Percentiles rank a stretch among this genome's conserved stretches.
These are phyloP conservation scores for Symbiotaphrina buchneri DNA, from an alignment of 495 filamentous ascomycete genomes.

Conservation along the genomic window DNA sequence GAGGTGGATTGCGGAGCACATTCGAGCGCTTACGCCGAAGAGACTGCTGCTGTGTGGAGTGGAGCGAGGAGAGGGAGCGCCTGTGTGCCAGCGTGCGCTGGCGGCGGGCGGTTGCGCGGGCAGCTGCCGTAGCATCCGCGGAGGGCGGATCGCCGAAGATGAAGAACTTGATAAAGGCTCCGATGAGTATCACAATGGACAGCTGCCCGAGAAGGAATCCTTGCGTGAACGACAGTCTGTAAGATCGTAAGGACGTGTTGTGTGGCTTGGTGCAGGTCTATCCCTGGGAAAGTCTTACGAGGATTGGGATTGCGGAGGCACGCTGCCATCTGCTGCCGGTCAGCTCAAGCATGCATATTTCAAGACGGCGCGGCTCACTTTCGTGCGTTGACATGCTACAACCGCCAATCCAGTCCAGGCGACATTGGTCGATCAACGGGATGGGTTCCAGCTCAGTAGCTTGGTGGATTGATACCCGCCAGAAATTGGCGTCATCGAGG, in stretches of 20 bases:
- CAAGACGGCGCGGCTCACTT: conserved; percentile 1
- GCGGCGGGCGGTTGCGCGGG: conserved; percentile 44
- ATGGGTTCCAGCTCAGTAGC: too few relatives aligned
- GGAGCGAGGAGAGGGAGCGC: conserved; percentile 39
- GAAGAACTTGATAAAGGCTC: conserved; percentile 98
- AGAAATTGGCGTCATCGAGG: too few relatives aligned
- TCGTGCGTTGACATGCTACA: conserved; percentile 1
- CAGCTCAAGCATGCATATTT: neutral
- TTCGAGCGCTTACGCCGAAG: conserved; percentile 57
- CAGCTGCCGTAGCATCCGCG: conserved; percentile 44
- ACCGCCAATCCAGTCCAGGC: neutral
- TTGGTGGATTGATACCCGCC: too few relatives aligned
- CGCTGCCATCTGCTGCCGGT: neutral
- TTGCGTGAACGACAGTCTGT: conserved; percentile 72
- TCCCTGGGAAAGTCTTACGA: conserved; percentile 4
- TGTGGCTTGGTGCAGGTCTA: neutral
- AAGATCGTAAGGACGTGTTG: too few relatives aligned
- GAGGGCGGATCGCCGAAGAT: conserved; percentile 90
- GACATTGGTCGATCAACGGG: too few relatives aligned
- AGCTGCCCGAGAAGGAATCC: conserved; percentile 87
- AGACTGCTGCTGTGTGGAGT: conserved; percentile 8
- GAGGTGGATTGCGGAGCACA: conserved; percentile 40
- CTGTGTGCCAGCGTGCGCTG: conserved; percentile 38
- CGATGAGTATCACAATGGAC: conserved; percentile 70
- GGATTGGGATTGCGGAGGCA: conserved; percentile 2